A percentile compares a stretch with the other conserved stretches of the same genome.
These are phyloP conservation scores for Zygosaccharomyces rouxii DNA, from an alignment of 805 yeast genomes.

Conservation along the genomic window DNA sequence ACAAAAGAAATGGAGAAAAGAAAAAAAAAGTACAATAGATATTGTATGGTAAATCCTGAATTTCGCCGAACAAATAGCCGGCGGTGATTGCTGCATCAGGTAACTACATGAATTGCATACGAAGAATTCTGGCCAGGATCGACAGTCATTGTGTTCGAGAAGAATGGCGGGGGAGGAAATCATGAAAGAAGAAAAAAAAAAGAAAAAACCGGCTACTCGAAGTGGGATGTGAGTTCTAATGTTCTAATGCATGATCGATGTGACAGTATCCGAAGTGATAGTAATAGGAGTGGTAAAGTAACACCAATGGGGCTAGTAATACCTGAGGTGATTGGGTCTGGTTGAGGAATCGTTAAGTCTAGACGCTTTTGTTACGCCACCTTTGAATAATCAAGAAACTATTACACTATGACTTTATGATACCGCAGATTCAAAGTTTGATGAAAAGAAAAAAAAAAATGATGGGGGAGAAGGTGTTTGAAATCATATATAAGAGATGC, in stretches of 20 bases:
- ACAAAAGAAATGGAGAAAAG: neutral
- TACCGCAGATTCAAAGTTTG: neutral
- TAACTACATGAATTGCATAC: neutral
- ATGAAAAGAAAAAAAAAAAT: neutral
- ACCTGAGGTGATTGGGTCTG: neutral
- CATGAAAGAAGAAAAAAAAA: neutral
- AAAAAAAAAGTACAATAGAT: neutral
- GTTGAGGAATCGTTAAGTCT: neutral
- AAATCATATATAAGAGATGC: constrained; percentile 1
- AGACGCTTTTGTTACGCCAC: neutral
- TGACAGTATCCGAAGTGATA: neutral
- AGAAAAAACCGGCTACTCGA: neutral
- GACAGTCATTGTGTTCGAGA: neutral
- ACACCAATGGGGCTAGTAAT: neutral
- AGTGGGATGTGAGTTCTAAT: neutral
- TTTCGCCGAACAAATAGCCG: neutral
- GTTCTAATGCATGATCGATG: neutral
- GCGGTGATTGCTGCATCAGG: constrained; percentile 1
- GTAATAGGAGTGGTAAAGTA: neutral
- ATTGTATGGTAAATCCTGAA: neutral
- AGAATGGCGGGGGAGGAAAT: neutral
- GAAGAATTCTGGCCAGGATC: constrained; percentile 5
- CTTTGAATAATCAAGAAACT: neutral
- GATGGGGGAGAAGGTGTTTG: neutral
- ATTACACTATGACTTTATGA: too few relatives aligned